Evolutionary conservation across 2,329 filamentous ascomycete species (phyloP), one percentile per base, ranked within the genome.

Genomic region (Aquanectria penicillioides): DNA sequence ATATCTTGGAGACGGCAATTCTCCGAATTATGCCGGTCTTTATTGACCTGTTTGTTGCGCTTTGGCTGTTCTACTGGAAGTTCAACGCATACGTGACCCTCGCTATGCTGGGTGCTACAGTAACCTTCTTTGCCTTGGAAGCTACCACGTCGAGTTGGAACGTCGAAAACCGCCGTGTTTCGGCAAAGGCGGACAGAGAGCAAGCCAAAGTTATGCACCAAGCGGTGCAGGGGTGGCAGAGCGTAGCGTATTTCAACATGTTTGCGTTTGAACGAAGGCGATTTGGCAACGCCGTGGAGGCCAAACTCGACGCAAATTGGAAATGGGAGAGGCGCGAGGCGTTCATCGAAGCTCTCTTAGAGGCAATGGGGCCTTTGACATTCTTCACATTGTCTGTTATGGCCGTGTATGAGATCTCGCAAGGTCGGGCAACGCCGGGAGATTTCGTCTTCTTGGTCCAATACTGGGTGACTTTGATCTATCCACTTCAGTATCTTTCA

Each of bases 21-120:
- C 87, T 91, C 59, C 79, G 85, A 13, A 77, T 91, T 15, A 69
- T 82, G 0, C 89, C 89, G 0, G 88, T 88, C 60, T 69, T 89
- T 3, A 71, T 87, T 13, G 89, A 92, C 70, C 73, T 91, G 8
- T 64, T 81, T 13, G 75, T 90, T 18, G 88, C 88, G 0, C 82
- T 89, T 61, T 78, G 77, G 54, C 89, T 85, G 63, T 77, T 91
- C 5, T 87, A 84, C 58, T 78, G 77, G 47, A 79, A 88, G 10
- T 91, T 91, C 69, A 88, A 89, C 63, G 75, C 81, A 10, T 89
- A 86, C 59, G 85, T 88, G 50, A 77, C 68, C 69, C 53, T 83
- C 70, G 2, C 73, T 49, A 41, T 81, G 76, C 66, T 69, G 0
- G 23, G 59, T 1, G 65, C 71, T 0, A 57, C 65, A 1, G 50